These are phyloP conservation scores for Boletellus sp. DNA, from an alignment of 1,284 basidiomycete species.

Conservation along the genomic window DNA sequence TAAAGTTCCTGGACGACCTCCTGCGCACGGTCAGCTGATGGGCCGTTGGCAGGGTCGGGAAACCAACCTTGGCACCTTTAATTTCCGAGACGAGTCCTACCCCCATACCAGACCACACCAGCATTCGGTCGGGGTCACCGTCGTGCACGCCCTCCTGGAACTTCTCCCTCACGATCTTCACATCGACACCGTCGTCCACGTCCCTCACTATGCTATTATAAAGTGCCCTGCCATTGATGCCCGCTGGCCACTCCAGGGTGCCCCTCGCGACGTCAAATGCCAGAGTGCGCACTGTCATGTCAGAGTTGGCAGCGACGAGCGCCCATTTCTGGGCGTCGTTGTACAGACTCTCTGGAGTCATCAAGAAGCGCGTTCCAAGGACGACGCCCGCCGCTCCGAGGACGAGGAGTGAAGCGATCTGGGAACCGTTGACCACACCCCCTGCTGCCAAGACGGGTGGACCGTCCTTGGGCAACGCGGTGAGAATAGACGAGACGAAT, in stretches of 20 bases:
- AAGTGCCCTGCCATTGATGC: constrained; percentile 56
- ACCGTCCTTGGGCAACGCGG: constrained; percentile 38
- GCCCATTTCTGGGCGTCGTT: constrained; percentile 52
- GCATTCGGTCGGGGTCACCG: constrained; percentile 47
- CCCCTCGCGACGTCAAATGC: constrained; percentile 63
- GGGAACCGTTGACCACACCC: constrained; percentile 53
- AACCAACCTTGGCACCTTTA: constrained; percentile 53
- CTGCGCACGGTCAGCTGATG: constrained; percentile 28
- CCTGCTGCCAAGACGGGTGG: constrained; percentile 58
- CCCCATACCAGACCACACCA: constrained; percentile 71
- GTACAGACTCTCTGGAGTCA: constrained; percentile 65
- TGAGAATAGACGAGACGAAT: constrained; percentile 55
- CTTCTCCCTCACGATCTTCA: constrained; percentile 42
- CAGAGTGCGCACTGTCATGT: constrained; percentile 56
- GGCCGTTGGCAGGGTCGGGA: constrained; percentile 13
- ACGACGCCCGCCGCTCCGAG: constrained; percentile 66
- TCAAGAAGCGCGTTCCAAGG: constrained; percentile 69
- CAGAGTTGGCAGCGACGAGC: constrained; percentile 48
- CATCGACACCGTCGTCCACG: constrained; percentile 48
- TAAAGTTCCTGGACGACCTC: constrained; percentile 51
- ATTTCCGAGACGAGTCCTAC: constrained; percentile 57
- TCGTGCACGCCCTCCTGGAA: constrained; percentile 42
- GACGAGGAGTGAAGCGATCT: constrained; percentile 61
- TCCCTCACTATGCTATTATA: constrained; percentile 52
- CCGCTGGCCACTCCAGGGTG: constrained; percentile 61